These are phyloP conservation scores for Saksenaea oblongispora DNA, from an alignment of 371 early-diverging fungal genomes.

Conservation along the genomic window DNA sequence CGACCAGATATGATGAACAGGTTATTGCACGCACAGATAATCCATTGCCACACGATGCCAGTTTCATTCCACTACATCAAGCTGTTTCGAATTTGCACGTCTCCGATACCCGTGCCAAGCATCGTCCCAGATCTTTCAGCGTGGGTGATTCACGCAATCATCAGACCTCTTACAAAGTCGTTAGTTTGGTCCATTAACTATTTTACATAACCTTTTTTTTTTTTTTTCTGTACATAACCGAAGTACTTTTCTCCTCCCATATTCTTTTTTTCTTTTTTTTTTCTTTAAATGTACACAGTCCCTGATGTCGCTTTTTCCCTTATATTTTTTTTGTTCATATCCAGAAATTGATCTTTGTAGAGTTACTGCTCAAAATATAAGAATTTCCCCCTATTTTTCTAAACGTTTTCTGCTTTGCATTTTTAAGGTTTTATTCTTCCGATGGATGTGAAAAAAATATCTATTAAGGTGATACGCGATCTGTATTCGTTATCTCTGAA, in stretches of 20 bases:
- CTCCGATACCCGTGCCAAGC: constrained; percentile 2
- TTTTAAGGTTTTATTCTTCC: neutral
- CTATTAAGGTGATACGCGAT: neutral
- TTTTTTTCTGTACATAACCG: neutral
- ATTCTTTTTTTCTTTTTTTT: neutral
- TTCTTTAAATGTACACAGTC: neutral
- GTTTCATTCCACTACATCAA: constrained; percentile 9
- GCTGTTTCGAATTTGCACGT: constrained; percentile 6
- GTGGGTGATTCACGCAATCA: constrained; percentile 3
- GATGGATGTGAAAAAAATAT: neutral
- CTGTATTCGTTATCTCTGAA: no score
- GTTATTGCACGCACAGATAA: constrained; percentile 9
- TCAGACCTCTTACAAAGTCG: neutral
- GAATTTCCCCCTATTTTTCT: neutral
- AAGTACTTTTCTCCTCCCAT: neutral
- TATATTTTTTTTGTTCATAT: neutral
- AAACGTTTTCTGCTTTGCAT: neutral
- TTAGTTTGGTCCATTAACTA: neutral
- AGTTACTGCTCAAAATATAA: neutral
- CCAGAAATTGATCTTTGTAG: neutral
- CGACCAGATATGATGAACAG: neutral
- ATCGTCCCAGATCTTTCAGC: constrained; percentile 1
- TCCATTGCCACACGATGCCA: constrained; percentile 10
- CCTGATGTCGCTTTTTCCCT: neutral
- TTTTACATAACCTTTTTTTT: neutral